phyloP scores from a whole-genome alignment of 352 stramenopile species.

The Globisporangium parvum region DNA sequence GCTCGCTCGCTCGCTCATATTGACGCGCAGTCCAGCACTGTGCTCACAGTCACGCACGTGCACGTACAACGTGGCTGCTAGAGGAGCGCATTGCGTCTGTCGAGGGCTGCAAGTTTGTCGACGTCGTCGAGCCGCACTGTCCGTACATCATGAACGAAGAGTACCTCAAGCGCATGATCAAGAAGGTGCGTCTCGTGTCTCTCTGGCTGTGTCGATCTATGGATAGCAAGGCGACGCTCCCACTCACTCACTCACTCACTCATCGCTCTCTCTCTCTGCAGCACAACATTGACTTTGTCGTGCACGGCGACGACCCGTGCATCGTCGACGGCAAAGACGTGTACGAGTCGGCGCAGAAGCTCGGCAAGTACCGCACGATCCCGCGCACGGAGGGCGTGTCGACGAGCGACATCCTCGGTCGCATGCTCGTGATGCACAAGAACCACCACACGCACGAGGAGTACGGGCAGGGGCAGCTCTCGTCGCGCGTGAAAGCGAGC shows the following conservation, averaged over 20 bases:
- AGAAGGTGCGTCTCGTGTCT: constrained; percentile 52
- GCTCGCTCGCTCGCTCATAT: neutral
- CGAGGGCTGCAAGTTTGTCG: constrained; percentile 97
- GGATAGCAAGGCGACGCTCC: neutral
- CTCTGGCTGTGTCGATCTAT: neutral
- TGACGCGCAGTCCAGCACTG: neutral
- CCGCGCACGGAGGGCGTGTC: constrained; percentile 95
- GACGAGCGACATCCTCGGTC: constrained; percentile 98
- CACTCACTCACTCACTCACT: neutral
- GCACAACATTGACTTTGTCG: constrained; percentile 97
- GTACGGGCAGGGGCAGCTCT: constrained; percentile 75
- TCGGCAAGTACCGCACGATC: constrained; percentile 96
- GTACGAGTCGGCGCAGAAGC: constrained; percentile 94
- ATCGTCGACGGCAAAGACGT: constrained; percentile 98
- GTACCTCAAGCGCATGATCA: constrained; percentile 97
- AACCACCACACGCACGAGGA: constrained; percentile 87
- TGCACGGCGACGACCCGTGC: constrained; percentile 98
- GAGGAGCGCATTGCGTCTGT: constrained; percentile 95
- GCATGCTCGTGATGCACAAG: constrained; percentile 97
- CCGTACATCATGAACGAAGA: constrained; percentile 99
- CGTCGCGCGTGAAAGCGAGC: constrained; percentile 57
- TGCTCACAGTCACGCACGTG: neutral
- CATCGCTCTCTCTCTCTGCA: constrained; percentile 3
- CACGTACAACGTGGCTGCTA: constrained; percentile 9
- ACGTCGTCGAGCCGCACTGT: constrained; percentile 95